Base-by-base conservation (phyloP, 768 basidiomycete genomes). In the Mrakia hoshinonis region DNA sequence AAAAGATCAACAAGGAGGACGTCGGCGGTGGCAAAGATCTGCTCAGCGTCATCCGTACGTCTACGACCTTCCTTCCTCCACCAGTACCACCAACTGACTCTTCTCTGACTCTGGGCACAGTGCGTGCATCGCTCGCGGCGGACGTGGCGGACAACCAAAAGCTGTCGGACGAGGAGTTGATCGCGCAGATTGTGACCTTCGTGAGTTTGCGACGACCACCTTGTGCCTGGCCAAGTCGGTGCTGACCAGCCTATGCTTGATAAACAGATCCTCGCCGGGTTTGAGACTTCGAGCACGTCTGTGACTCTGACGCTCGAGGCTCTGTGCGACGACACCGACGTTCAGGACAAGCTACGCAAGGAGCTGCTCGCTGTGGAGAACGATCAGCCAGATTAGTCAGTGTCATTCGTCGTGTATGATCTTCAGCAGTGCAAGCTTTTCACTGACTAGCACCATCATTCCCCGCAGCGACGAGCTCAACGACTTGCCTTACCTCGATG, bases 131-230 rank as follows among this genome's bases (percentile, higher is more conserved):
- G 78, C 76, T 86, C 71, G 86, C 90, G 2, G 84, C 81, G 15
- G 77, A 82, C 43, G 77, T 81, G 12, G 77, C 82, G 12, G 79
- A 81, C 0, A 82, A 82, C 0, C 89, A 92, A 39, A 81, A 88
- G 73, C 85, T 95, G 74, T 89, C 91, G 0, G 93, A 96, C 76
- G 86, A 89, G 38, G 93, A 95, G 76, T 87, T 94, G 64, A 82
- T 92, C 13, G 82, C 90, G 76, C 92, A 87, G 72, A 87, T 94
- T 79, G 91, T 89, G 75, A 92, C 91, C 0, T 89, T 94, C 78
- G 86, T 92, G 83, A 91, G 92, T 77, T 12, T 1, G 9, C 60
- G 47, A 22, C 43, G 24, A 26, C 24, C 39, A 74, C 76, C 20
- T 67, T 76, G 22, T 74, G 75, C 6, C 76, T 76, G 61, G 75